Evolutionary conservation across 2,329 filamentous ascomycete genomes (phyloP), one percentile per base, ranked within the genome.

Genomic region (Fusarium miscanthi): DNA sequence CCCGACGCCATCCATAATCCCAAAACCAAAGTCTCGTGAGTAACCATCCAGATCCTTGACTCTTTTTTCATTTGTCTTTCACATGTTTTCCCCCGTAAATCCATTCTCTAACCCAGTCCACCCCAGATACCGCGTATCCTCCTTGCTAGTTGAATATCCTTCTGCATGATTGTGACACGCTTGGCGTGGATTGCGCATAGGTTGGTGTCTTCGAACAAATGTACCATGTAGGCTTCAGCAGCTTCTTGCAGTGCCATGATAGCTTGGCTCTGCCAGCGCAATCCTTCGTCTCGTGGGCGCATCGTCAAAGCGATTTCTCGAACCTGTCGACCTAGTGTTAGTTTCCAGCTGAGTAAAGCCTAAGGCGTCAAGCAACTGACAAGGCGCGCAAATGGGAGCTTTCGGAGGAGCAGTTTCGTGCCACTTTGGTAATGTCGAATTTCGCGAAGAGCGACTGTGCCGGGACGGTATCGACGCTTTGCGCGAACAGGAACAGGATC

Each of bases 111-210:
- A 82, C 92, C 83, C 84, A 86, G 76, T 9, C 92, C 92, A 51
- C 91, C 93, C 92, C 92, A 95, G 49, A 91, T 88, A 17, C 93
- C 93, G 57, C 93, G 87, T 83, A 95, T 94, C 74, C 93, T 85
- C 78, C 93, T 86, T 25, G 95, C 95, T 68, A 98, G 88, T 84
- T 98, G 95, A 77, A 99, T 97, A 83, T 98, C 96, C 85, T 97
- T 97, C 83, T 96, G 94, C 93, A 97, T 95, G 77, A 98, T 97
- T 42, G 95, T 98, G 59, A 98, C 94, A 81, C 95, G 89, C 86
- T 97, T 98, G 70, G 95, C 96, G 84, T 98, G 95, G 77, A 98
- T 95, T 71, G 95, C 96, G 84, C 95, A 98, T 45, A 98, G 88
- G 84, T 98, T 98, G 40, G 82, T 81, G 58, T 83, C 81, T 67